A percentile compares a stretch with the other conserved stretches of the same genome.
These are phyloP conservation scores for Apiospora saccharicola DNA, from an alignment of 2,329 filamentous ascomycete species.

Conservation along the genomic window DNA sequence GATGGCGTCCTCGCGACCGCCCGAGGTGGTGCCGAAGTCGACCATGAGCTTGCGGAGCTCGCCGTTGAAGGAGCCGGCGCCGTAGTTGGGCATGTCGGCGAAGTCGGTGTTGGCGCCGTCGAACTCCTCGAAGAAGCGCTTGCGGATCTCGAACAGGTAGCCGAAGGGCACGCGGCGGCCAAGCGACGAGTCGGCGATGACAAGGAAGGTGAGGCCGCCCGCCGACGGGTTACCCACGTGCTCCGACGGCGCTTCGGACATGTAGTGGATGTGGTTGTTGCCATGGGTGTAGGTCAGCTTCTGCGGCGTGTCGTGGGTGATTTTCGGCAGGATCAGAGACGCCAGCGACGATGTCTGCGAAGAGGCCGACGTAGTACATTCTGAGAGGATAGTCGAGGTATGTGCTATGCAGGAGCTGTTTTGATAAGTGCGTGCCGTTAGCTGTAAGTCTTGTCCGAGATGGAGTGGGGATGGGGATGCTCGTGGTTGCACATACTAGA, in stretches of 20 bases:
- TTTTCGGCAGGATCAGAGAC: slow-evolving; percentile 94
- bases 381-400: slow-evolving; percentile 89
- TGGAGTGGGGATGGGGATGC: slow-evolving; percentile 24
- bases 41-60: slow-evolving; percentile 81
- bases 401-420: slow-evolving; percentile 86
- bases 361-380: slow-evolving; percentile 87
- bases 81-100: slow-evolving; percentile 82
- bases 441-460: slow-evolving; percentile 25
- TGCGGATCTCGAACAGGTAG: slow-evolving; percentile 89
- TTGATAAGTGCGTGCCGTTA: slow-evolving; percentile 46
- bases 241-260: slow-evolving; percentile 80
- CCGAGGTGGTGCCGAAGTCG: slow-evolving; percentile 81
- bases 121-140: slow-evolving; percentile 81
- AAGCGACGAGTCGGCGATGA: slow-evolving; percentile 81
- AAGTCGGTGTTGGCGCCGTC: slow-evolving; percentile 74
- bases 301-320: slow-evolving; percentile 79
- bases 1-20: slow-evolving; percentile 81
- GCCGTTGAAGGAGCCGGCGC: slow-evolving; percentile 85
- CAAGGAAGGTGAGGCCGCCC: slow-evolving; percentile 89
- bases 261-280: slow-evolving; percentile 93
- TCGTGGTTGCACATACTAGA: slow-evolving; percentile 66
- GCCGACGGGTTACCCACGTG: slow-evolving; percentile 66
- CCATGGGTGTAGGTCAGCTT: slow-evolving; percentile 96
- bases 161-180: slow-evolving; percentile 92
- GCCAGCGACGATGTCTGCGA: slow-evolving; percentile 87